These are phyloP conservation scores for Exophiala bonariae DNA, from an alignment of 2,329 filamentous ascomycete genomes.

Conservation along the genomic window DNA sequence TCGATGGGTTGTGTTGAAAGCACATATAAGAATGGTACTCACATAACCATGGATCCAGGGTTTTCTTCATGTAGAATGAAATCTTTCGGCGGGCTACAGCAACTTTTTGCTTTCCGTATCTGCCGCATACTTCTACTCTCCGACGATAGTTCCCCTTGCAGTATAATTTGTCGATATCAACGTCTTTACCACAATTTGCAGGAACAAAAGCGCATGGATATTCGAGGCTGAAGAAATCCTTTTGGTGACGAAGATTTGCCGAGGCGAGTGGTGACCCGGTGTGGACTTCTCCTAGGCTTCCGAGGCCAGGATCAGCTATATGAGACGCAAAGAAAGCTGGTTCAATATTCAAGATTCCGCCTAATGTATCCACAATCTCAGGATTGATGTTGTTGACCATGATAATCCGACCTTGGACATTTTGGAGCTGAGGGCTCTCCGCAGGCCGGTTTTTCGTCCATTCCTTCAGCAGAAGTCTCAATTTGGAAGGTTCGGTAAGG, in stretches of 20 bases:
- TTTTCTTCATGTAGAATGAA: slow-evolving; percentile 25
- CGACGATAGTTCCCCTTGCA: slow-evolving; percentile 26
- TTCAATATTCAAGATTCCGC: slow-evolving; percentile 24
- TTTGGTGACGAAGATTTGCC: slow-evolving; percentile 18
- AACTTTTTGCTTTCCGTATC: slow-evolving; percentile 22
- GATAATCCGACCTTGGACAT: slow-evolving; percentile 21
- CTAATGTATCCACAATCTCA: slow-evolving; percentile 23
- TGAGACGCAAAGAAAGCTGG: slow-evolving; percentile 25
- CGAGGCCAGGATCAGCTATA: slow-evolving; percentile 17
- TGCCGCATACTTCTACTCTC: slow-evolving; percentile 23
- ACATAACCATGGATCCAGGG: slow-evolving; percentile 24
- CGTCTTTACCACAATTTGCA: slow-evolving; percentile 22
- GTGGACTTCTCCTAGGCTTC: slow-evolving; percentile 13
- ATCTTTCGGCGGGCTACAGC: slow-evolving; percentile 25
- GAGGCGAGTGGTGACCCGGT: slow-evolving; percentile 21
- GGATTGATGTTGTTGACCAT: slow-evolving; percentile 26
- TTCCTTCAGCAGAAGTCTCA: slow-evolving; percentile 23
- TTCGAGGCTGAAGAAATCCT: slow-evolving; percentile 24
- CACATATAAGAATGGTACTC: slow-evolving; percentile 1
- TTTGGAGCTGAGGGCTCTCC: slow-evolving; percentile 7
- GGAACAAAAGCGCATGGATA: slow-evolving; percentile 23
- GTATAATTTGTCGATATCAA: slow-evolving; percentile 24
- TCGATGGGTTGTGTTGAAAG: not conserved
- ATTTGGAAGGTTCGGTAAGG: slow-evolving; percentile 22
- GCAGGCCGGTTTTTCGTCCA: slow-evolving; percentile 20